Evolutionary conservation across 2,329 filamentous ascomycete genomes (phyloP), one percentile per base, ranked within the genome.

Genomic region (Calonectria hongkongensis): DNA sequence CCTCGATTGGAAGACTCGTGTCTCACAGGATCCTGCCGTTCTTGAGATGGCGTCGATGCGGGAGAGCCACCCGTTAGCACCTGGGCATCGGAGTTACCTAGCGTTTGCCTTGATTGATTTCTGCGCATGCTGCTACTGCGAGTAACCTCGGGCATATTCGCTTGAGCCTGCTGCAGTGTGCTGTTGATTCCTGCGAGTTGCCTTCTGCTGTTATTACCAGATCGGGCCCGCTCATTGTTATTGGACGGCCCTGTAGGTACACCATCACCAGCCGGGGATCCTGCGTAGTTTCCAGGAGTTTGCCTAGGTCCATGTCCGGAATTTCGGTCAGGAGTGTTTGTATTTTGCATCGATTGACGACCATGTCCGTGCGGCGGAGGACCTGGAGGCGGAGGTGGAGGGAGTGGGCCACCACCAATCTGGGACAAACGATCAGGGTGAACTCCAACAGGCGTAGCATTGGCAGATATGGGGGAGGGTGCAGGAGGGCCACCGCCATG

Each of bases 151-250:
- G 80, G 84, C 84, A 79, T 85, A 75, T 77, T 89, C 81, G 78
- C 79, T 79, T 87, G 88, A 1, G 87, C 86, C 80, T 89, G 87
- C 75, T 89, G 88, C 4, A 92, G 85, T 64, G 87, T 90, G 73
- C 83, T 91, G 76, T 92, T 91, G 72, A 93, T 92, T 56, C 89
- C 88, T 15, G 88, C 88, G 36, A 93, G 84, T 76, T 92, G 89
- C 70, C 90, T 85, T 71, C 87, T 84, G 21, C 87, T 85, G 36
- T 88, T 86, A 76, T 72, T 72, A 68, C 75, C 83, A 33, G 79
- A 79, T 45, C 81, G 77, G 30, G 77, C 71, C 36, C 86, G 82
- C 33, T 88, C 85, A 25, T 80, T 80, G 10, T 79, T 75, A 30
- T 83, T 83, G 12, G 84, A 78, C 16, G 83, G 83, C 0, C 83